Percentiles rank a stretch among this genome's conserved stretches.
Evolutionary conservation across 495 filamentous ascomycete genomes (phyloP).

Genomic region (Pyrenopolyporus hunteri): DNA sequence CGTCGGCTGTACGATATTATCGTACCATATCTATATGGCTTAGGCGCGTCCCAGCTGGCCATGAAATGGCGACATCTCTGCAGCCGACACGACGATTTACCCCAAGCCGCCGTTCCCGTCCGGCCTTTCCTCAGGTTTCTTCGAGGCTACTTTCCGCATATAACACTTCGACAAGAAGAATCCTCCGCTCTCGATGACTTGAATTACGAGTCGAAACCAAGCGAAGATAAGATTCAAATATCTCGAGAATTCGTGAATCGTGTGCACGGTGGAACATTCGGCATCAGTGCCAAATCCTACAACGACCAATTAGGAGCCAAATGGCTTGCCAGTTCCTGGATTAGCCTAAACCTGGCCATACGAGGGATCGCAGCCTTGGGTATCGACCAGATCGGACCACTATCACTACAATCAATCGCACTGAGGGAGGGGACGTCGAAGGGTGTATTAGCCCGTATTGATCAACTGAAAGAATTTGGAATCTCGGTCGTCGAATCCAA

Average conservation of each 20-base stretch:
- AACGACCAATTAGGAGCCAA: constrained; percentile 71
- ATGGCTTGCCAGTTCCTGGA: constrained; percentile 72
- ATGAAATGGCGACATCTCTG: constrained; percentile 62
- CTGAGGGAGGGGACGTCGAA: constrained; percentile 60
- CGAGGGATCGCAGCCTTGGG: constrained; percentile 68
- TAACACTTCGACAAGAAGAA: constrained; percentile 24
- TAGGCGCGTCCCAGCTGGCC: constrained; percentile 57
- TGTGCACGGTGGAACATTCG: constrained; percentile 52
- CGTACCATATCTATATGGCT: constrained; percentile 61
- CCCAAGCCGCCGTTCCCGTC: constrained; percentile 28
- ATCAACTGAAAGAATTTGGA: constrained; percentile 59
- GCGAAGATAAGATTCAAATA: constrained; percentile 16
- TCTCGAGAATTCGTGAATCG: constrained; percentile 51
- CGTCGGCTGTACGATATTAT: constrained; percentile 66
- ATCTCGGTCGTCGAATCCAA: constrained; percentile 65
- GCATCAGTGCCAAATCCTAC: constrained; percentile 55
- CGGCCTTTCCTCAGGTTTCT: constrained; percentile 47
- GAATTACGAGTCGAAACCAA: constrained; percentile 17
- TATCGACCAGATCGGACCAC: constrained; percentile 69
- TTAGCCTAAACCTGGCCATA: constrained; percentile 69
- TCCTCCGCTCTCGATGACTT: constrained; percentile 8
- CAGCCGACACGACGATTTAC: constrained; percentile 42
- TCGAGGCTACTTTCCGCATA: constrained; percentile 40
- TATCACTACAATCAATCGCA: constrained; percentile 74
- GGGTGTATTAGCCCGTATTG: constrained; percentile 60